phyloP scores from a whole-genome alignment of 208 protist species.

The Crithidia thermophila region DNA sequence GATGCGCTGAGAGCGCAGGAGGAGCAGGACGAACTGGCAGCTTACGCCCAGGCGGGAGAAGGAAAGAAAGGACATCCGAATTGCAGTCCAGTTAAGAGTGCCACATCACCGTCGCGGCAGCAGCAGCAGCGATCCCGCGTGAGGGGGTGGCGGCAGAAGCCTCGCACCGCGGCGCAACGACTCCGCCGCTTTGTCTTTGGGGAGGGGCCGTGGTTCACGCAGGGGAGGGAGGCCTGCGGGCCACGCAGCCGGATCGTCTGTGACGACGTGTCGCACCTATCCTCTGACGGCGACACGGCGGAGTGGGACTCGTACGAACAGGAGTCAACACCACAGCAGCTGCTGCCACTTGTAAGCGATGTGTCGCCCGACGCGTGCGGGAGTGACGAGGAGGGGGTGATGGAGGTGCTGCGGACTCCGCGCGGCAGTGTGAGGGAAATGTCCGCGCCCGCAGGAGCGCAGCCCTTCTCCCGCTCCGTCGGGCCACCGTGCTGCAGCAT shows the following conservation, averaged over 20 bases:
- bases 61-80: too few species aligned
- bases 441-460: neutral
- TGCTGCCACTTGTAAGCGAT: too few species aligned
- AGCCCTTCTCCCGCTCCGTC: neutral
- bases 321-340: too few species aligned
- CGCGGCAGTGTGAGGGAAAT: neutral
- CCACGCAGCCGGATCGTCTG: slow-evolving; percentile 14
- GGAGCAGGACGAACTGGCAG: too few species aligned
- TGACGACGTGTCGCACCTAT: neutral
- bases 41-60: too few species aligned
- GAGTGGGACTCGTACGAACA: too few species aligned
- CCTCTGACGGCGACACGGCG: neutral
- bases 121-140: neutral
- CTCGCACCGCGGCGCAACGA: neutral
- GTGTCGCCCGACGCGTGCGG: too few species aligned
- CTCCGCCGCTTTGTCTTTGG: slow-evolving; percentile 21
- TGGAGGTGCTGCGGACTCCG: too few species aligned
- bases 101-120: neutral
- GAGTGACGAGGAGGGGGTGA: too few species aligned
- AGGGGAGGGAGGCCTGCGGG: neutral
- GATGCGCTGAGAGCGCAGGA: too few species aligned
- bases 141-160: neutral
- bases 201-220: slow-evolving; percentile 28
- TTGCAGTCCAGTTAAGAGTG: too few species aligned
- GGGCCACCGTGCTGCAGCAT: neutral